These are phyloP conservation scores for Corniculantispora saksenae DNA, from an alignment of 2,329 filamentous ascomycete genomes.

Conservation along the genomic window DNA sequence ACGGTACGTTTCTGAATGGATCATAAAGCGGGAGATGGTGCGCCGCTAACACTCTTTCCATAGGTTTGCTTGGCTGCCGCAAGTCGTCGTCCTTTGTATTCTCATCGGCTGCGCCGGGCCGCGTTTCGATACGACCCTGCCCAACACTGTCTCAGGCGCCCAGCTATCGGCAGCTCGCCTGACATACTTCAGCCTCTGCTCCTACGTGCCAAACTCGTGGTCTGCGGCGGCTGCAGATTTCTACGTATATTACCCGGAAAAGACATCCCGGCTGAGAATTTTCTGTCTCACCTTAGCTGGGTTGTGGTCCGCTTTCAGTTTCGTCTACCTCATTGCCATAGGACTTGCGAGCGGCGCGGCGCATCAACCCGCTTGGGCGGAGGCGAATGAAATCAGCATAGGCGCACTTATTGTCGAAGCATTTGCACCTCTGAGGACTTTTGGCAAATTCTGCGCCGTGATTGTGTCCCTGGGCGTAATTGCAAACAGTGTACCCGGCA, in stretches of 20 bases:
- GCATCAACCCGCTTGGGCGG: constrained; percentile 50
- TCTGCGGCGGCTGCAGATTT: constrained; percentile 75
- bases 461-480: constrained; percentile 55
- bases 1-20: constrained; percentile 31
- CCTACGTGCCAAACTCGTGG: constrained; percentile 59
- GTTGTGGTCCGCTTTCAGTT: constrained; percentile 59
- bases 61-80: constrained; percentile 53
- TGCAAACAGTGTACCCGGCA: constrained; percentile 56
- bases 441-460: constrained; percentile 59
- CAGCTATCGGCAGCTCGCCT: constrained; percentile 61
- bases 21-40: background rate
- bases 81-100: constrained; percentile 75
- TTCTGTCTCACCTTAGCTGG: constrained; percentile 71
- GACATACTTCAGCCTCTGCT: constrained; percentile 69
- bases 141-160: constrained; percentile 59
- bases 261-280: constrained; percentile 59
- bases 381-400: constrained; percentile 52
- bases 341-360: constrained; percentile 54
- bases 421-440: constrained; percentile 53
- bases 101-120: constrained; percentile 65
- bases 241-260: constrained; percentile 73
- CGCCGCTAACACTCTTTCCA: background rate
- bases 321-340: constrained; percentile 66
- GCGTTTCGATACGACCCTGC: constrained; percentile 64
- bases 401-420: constrained; percentile 60